phyloP scores from a whole-genome alignment of 2,329 filamentous ascomycete species.

The Colletotrichum cereale region DNA sequence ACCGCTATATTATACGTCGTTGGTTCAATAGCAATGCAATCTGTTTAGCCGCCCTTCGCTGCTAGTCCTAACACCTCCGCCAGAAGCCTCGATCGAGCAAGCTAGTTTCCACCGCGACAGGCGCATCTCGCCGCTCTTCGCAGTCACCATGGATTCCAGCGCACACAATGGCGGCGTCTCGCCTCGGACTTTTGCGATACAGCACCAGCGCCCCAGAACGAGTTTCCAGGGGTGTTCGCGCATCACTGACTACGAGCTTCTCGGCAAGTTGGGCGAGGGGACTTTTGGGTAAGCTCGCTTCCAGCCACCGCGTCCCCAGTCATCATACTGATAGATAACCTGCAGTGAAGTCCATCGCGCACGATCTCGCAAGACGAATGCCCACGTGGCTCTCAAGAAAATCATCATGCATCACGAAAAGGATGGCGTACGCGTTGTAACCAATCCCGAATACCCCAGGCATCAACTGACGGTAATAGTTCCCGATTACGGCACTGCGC shows the following conservation, averaged over 20 bases:
- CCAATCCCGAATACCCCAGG: neutral
- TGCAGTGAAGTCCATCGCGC: conserved; percentile 90
- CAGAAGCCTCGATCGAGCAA: conserved; percentile 20
- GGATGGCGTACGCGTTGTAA: conserved; percentile 77
- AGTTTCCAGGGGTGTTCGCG: conserved; percentile 88
- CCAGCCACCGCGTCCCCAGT: neutral
- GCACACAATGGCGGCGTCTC: conserved; percentile 55
- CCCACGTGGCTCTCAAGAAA: conserved; percentile 92
- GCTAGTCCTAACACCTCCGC: neutral
- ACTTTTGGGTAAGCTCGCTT: conserved; percentile 81
- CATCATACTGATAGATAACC: conserved; percentile 8
- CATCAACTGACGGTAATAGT: conserved; percentile 59
- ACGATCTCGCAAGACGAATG: conserved; percentile 78
- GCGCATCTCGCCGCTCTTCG: conserved; percentile 26
- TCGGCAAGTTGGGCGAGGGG: conserved; percentile 90
- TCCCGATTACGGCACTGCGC: conserved; percentile 96
- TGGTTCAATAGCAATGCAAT: conserved; percentile 27
- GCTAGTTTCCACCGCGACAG: conserved; percentile 16
- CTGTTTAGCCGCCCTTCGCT: neutral
- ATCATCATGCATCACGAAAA: conserved; percentile 99
- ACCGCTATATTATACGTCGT: neutral
- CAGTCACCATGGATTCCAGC: conserved; percentile 35
- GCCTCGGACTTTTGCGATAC: conserved; percentile 68
- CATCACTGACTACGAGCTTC: conserved; percentile 83
- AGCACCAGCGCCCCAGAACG: conserved; percentile 65